Conservation (phyloP, 768 basidiomycete genomes). For the Boletus fagicola region DNA sequence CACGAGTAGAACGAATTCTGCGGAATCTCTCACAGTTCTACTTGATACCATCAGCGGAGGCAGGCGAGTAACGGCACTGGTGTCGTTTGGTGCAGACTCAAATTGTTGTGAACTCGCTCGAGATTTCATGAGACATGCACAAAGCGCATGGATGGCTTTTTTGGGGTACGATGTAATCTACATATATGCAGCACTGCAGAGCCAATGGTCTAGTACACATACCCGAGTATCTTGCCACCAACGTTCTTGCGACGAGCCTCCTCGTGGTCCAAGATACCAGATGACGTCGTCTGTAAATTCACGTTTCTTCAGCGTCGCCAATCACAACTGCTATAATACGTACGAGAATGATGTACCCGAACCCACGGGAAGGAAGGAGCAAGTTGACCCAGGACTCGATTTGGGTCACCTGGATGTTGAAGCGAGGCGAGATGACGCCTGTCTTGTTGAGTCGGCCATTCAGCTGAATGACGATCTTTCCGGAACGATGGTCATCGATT, state of each 20-base stretch:
- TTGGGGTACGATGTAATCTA: conserved; percentile 23
- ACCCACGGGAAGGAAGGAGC: conserved; percentile 92
- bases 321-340: conserved; percentile 26
- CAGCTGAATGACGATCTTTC: conserved; percentile 97
- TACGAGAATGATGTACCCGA: conserved; percentile 94
- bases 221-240: conserved; percentile 92
- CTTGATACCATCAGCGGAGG: too few relatives aligned
- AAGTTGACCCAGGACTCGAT: conserved; percentile 98
- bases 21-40: too few relatives aligned
- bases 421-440: conserved; percentile 99
- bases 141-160: conserved; percentile 6
- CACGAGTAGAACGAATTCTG: too few relatives aligned
- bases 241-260: conserved; percentile 98
- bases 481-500: conserved; percentile 97
- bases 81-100: not conserved
- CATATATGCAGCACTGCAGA: conserved; percentile 11
- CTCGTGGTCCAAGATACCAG: conserved; percentile 98
- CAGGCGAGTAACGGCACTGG: too few relatives aligned
- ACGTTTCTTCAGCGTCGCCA: not conserved
- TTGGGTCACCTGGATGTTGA: conserved; percentile 90
- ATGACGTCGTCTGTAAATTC: conserved; percentile 78
- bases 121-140: not conserved
- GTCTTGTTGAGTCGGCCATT: conserved; percentile 99
- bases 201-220: conserved; percentile 67
- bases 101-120: not conserved